Evolutionary conservation across 2,329 filamentous ascomycete genomes (phyloP), one percentile per base, ranked within the genome.

Genomic region (Cladorrhinum sp.): DNA sequence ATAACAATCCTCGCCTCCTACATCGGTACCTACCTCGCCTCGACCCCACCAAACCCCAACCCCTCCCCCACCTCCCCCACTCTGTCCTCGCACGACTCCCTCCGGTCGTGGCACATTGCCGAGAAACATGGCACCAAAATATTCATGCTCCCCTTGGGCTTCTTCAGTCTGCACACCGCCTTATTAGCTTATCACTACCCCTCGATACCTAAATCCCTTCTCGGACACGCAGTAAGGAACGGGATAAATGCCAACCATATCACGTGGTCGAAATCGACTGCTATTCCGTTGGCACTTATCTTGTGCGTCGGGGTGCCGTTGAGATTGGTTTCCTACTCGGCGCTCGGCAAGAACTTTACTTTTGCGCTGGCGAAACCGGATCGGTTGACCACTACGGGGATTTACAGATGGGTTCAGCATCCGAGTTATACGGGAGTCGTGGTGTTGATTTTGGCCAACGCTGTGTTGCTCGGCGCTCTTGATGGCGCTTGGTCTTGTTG

Each of bases 341-440:
- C 62, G 0, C 74, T 85, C 0, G 82, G 82, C 1, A 72, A 69
- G 9, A 77, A 82, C 60, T 85, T 85, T 65, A 85, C 82, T 0
- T 86, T 83, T 64, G 73, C 75, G 1, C 75, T 86, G 1, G 70
- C 77, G 0, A 67, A 73, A 56, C 83, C 83, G 1, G 74, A 79
- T 60, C 65, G 69, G 1, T 69, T 84, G 7, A 73, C 76, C 12
- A 84, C 79, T 0, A 70, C 66, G 0, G 81, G 81, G 0, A 69
- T 84, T 1, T 84, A 84, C 62, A 62, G 64, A 18, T 80, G 77
- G 62, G 69, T 83, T 2, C 80, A 83, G 65, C 81, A 84, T 65
- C 81, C 81, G 1, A 81, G 80, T 58, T 85, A 84, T 61, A 77
- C 77, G 0, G 81, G 78, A 0, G 50, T 78, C 1, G 9, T 74